phyloP scores from a whole-genome alignment of 306 rosid genomes.

The Ceratonia siliqua region DNA sequence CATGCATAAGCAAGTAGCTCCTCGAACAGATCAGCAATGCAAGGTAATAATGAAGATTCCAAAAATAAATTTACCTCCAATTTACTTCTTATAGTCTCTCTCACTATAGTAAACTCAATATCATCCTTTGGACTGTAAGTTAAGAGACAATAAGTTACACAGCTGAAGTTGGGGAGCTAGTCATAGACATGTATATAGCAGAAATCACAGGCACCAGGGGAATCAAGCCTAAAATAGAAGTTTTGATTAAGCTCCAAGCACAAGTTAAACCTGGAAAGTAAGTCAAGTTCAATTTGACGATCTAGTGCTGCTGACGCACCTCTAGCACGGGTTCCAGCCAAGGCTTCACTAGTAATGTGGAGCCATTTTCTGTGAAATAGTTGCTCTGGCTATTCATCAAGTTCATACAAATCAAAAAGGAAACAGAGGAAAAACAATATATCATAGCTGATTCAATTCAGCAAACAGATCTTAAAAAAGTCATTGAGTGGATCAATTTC shows the following conservation, averaged over 20 bases:
- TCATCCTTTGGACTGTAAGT: conserved; percentile 77
- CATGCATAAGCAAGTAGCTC: neutral
- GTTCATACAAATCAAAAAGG: conserved; percentile 52
- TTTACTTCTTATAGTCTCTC: conserved; percentile 77
- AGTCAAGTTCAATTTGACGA: conserved; percentile 77
- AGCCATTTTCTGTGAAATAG: conserved; percentile 93
- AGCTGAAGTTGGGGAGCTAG: conserved; percentile 6
- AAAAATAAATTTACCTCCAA: conserved; percentile 66
- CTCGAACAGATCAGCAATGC: neutral
- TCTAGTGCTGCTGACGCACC: conserved; percentile 67
- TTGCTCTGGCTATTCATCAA: conserved; percentile 93
- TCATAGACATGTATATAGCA: neutral
- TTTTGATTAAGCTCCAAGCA: conserved; percentile 16
- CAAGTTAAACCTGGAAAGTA: conserved; percentile 80
- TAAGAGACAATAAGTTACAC: conserved; percentile 13
- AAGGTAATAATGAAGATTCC: conserved; percentile 9
- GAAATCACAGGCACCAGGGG: conserved; percentile 14
- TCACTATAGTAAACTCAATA: conserved; percentile 89
- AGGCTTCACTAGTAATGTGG: conserved; percentile 78
- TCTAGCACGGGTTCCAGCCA: conserved; percentile 98
- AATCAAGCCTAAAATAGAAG: neutral
- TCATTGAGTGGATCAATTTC: conserved; percentile 9
- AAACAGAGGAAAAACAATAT: conserved; percentile 19
- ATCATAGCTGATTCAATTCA: conserved; percentile 32
- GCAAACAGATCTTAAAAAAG: conserved; percentile 15